Evolutionary conservation across 2,329 filamentous ascomycete species (phyloP), one percentile per base, ranked within the genome.

Genomic region (Alternaria sp.): DNA sequence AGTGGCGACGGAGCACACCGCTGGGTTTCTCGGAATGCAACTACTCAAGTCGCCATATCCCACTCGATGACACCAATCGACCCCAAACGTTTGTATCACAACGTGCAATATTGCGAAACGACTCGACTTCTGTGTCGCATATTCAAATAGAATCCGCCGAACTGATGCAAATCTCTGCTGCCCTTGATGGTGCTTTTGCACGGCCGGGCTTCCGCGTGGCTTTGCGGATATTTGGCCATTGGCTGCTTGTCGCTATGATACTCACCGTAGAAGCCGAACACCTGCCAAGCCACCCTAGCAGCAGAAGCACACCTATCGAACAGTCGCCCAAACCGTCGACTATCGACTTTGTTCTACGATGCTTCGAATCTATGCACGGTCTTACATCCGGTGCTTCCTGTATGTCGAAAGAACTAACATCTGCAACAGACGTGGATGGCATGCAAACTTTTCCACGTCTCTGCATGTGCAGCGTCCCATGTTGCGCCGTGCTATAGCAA

Each of bases 11-110:
- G 62, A 65, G 28, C 58, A 59, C 57, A 67, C 61, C 71, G 73
- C 68, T 64, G 59, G 59, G 69, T 66, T 71, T 74, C 62, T 75
- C 73, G 73, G 73, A 73, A 72, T 61, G 45, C 66, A 62, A 59
- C 63, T 59, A 66, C 56, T 68, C 64, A 58, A 46, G 49, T 32
- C 23, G 49, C 49, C 49, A 52, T 40, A 40, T 52, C 49, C 49
- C 30, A 52, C 49, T 25, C 30, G 13, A 40, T 52, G 49, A 25
- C 49, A 15, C 13, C 28, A 10, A 19, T 52, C 8, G 13, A 23
- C 15, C 15, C 13, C 19, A 15, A 52, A 23, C 28, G 4, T 36
- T 3, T 52, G 49, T 40, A 52, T 13, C 19, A 40, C 21, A 40
- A 32, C n/a, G 49, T 40, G 21, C 30, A 21, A 40, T 15, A 36